These are phyloP conservation scores for Wickerhamomyces xylosicus DNA, from an alignment of 805 yeast species.

Conservation along the genomic window DNA sequence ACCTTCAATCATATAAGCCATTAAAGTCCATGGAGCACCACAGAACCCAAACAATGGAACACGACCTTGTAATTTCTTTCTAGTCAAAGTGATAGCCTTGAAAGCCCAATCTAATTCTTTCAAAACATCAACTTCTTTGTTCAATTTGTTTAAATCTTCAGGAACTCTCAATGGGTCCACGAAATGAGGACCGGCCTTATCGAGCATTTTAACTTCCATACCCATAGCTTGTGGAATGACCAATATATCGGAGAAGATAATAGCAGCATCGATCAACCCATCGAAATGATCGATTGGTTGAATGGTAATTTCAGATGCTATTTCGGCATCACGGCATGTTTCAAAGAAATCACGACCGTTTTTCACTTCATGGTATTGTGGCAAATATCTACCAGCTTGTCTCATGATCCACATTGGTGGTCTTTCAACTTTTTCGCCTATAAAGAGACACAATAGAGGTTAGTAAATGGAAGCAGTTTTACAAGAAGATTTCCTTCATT, in stretches of 20 bases:
- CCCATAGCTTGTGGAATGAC: conserved; percentile 99
- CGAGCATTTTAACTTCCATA: conserved; percentile 86
- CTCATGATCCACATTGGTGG: conserved; percentile 99
- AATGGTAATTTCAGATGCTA: conserved; percentile 88
- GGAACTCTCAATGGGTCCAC: conserved; percentile 77
- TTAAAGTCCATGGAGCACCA: conserved; percentile 96
- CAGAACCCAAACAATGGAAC: conserved; percentile 93
- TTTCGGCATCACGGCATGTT: conserved; percentile 90
- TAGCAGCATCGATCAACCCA: conserved; percentile 92
- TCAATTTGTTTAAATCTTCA: conserved; percentile 50
- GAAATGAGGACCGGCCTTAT: conserved; percentile 90
- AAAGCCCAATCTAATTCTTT: conserved; percentile 90
- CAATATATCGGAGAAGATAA: conserved; percentile 88
- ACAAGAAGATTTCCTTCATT: neutral
- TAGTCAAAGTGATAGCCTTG: conserved; percentile 85
- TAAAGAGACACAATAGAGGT: neutral
- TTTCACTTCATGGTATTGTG: conserved; percentile 87
- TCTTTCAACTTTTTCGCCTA: conserved; percentile 75
- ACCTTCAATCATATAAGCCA: conserved; percentile 97
- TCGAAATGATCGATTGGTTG: conserved; percentile 89
- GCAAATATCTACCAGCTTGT: conserved; percentile 91
- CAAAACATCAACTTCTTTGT: conserved; percentile 57
- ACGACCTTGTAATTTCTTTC: conserved; percentile 75
- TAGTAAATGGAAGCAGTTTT: neutral
- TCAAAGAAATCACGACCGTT: conserved; percentile 84